A percentile compares a stretch with the other conserved stretches of the same genome.
phyloP scores from a whole-genome alignment of 2,329 filamentous ascomycete species.

The Raffaelea deltoideospora region DNA sequence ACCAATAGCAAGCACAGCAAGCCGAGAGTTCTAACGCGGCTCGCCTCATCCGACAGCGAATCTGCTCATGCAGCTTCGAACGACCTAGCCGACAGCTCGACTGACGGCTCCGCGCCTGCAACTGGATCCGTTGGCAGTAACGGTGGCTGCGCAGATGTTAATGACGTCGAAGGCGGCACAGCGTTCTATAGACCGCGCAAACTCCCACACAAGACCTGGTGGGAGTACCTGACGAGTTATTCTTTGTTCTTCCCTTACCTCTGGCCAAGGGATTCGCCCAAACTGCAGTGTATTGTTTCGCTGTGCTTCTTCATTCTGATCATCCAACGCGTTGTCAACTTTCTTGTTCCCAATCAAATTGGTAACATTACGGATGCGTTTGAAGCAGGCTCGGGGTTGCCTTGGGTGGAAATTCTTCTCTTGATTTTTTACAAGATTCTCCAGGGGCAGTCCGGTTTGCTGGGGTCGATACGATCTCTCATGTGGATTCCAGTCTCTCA shows the following conservation, averaged over 20 bases:
- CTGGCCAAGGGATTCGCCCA: constrained; percentile 70
- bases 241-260: constrained; percentile 91
- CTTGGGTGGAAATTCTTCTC: constrained; percentile 59
- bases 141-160: background rate
- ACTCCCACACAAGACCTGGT: constrained; percentile 80
- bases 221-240: constrained; percentile 88
- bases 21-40: no score
- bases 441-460: constrained; percentile 75
- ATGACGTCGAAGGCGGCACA: constrained; percentile 32
- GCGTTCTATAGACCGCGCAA: constrained; percentile 85
- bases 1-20: background rate
- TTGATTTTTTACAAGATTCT: constrained; percentile 68
- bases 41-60: background rate
- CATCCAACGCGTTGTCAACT: constrained; percentile 69
- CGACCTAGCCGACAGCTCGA: constrained; percentile 5
- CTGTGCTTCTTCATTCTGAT: constrained; percentile 71
- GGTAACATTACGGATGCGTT: constrained; percentile 67
- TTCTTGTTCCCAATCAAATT: constrained; percentile 71
- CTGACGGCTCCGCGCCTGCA: constrained; percentile 2
- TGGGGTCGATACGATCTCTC: constrained; percentile 67
- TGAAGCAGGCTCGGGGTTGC: constrained; percentile 33
- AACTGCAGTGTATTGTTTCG: constrained; percentile 63
- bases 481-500: constrained; percentile 96
- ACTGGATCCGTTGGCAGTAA: background rate
- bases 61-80: constrained; percentile 15